A percentile compares a stretch with the other conserved stretches of the same genome.
These are phyloP conservation scores for Antrodiella citrinella DNA, from an alignment of 768 basidiomycete genomes.

Conservation along the genomic window DNA sequence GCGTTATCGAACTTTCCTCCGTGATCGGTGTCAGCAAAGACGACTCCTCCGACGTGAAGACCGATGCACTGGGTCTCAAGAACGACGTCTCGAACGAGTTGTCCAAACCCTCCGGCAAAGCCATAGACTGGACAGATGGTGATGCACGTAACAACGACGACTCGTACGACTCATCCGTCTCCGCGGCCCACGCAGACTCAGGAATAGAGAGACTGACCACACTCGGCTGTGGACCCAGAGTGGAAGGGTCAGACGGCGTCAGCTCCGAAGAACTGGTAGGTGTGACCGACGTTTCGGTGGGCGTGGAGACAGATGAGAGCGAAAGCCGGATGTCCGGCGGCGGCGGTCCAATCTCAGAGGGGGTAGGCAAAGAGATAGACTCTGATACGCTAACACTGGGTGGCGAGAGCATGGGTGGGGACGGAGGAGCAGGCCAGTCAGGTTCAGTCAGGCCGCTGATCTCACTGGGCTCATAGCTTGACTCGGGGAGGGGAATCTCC, in stretches of 20 bases:
- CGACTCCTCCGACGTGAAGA: slow-evolving; percentile 15
- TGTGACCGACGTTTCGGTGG: slow-evolving; percentile 34
- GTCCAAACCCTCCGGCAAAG: slow-evolving; percentile 53
- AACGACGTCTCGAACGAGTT: slow-evolving; percentile 68
- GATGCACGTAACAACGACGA: slow-evolving; percentile 71
- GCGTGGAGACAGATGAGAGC: slow-evolving; percentile 30
- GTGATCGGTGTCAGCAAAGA: slow-evolving; percentile 27
- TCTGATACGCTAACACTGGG: slow-evolving; percentile 9
- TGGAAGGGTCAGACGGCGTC: slow-evolving; percentile 14
- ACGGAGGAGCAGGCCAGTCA: slow-evolving; percentile 18
- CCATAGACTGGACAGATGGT: slow-evolving; percentile 44
- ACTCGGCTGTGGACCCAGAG: slow-evolving; percentile 19
- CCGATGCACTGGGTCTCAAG: slow-evolving; percentile 48
- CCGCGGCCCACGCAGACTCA: slow-evolving; percentile 48
- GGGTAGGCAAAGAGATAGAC: slow-evolving; percentile 9
- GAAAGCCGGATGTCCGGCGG: slow-evolving; percentile 23
- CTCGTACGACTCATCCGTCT: slow-evolving; percentile 65
- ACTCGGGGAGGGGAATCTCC: slow-evolving; percentile 36
- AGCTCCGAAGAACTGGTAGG: slow-evolving; percentile 21
- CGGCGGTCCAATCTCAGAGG: slow-evolving; percentile 26
- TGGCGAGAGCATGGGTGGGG: slow-evolving; percentile 20
- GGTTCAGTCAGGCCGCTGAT: slow-evolving; percentile 14
- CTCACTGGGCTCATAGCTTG: slow-evolving; percentile 21
- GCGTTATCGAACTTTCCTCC: slow-evolving; percentile 20
- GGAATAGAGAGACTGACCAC: slow-evolving; percentile 31